Conservation (phyloP, 495 filamentous ascomycete genomes). For the Penicillium cinerascens region DNA sequence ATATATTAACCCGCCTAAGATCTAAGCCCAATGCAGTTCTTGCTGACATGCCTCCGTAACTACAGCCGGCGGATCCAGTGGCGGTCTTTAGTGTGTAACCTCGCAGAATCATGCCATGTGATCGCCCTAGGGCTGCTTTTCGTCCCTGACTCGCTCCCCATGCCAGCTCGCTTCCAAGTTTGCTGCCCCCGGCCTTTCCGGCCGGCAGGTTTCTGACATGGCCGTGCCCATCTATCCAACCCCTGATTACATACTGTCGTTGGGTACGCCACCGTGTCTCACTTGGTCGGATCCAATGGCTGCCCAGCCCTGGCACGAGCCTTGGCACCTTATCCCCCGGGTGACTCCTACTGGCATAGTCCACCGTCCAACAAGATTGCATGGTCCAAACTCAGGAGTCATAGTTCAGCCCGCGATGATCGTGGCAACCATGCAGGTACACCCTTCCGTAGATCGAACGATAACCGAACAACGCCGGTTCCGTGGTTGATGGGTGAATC, state of each 20-base stretch:
- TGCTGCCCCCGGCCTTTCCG: not conserved
- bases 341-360: not conserved
- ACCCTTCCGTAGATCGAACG: conserved; percentile 1
- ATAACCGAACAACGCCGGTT: not conserved
- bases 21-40: conserved; percentile 4
- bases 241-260: too few species aligned
- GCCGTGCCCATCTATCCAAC: not conserved
- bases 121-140: conserved; percentile 2
- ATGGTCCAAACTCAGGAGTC: not conserved
- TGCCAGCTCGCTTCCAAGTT: not conserved
- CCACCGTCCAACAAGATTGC: not conserved
- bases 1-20: conserved; percentile 4
- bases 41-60: not conserved
- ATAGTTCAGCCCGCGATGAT: not conserved
- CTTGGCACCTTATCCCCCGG: not conserved
- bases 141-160: conserved; percentile 5
- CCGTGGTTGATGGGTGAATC: not conserved
- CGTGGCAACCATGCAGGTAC: conserved; percentile 11
- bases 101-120: conserved; percentile 8
- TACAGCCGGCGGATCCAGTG: not conserved
- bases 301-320: not conserved
- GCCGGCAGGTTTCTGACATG: not conserved
- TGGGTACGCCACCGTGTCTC: conserved; percentile 17
- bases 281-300: conserved; percentile 9
- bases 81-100: not conserved